Base-by-base conservation (phyloP, 805 yeast species). In the Cyberlindnera nakhonratchasimensis region DNA sequence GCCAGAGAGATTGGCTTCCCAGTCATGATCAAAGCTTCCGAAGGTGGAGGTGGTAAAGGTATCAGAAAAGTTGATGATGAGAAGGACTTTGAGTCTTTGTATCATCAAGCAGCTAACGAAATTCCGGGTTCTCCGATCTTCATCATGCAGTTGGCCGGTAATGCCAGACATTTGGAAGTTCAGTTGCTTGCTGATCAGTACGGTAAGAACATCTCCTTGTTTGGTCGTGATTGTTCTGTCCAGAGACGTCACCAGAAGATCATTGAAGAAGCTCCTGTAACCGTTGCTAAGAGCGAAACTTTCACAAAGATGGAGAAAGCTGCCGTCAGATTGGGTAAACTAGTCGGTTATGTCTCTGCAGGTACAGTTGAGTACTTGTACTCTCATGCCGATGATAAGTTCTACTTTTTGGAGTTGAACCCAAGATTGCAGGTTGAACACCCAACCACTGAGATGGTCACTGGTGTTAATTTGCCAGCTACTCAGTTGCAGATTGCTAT, bases 31-130 rank as follows among this genome's bases (percentile, higher is more conserved):
- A 93, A 93, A 69, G 99, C 99, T 37, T 89, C 97, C 45, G 99
- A 93, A 80, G 99, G 99, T 74, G 99, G 99, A 69, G 99, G 99
- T 71, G 99, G 99, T 74, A 93, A 93, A 71, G 99, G 99, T 78
- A 93, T 93, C 66, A 84, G 99, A 73, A 89, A 89, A 69, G 98
- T 89, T 51, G 96, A 86, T 43, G 63, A 73, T 50, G 96, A 85
- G 65, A 81, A 79, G 50, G 86, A 89, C 57, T 93, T 93, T 53
- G 59, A 73, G 31, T 50, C 86, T 21, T 68, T 86, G 50, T 93
- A 91, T 64, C 80, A 82, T 54, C 99, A 93, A 72, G 99, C 97
- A 34, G 87, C 95, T 40, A 86, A 86, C 57, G 99, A 93, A 72
- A 91, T 93, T 40, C 99, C 99, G 21, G 99, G 99, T 50, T 93